phyloP scores from a whole-genome alignment of 345 rosid species.

The Mallotus nudiflorus region DNA sequence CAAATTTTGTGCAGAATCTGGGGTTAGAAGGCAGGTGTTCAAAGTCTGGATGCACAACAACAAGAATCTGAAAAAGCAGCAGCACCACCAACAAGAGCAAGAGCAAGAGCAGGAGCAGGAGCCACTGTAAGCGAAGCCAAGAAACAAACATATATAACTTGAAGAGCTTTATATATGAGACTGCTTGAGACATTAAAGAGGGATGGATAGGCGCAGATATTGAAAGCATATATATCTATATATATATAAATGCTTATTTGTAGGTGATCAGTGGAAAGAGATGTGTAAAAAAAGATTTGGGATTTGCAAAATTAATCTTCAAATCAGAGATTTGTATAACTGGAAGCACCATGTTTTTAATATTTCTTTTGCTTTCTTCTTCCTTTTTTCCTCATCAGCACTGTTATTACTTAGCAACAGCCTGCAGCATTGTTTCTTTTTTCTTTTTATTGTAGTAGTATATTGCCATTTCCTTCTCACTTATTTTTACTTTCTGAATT shows the following conservation, averaged over 20 bases:
- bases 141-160: too few species aligned
- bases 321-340: conserved; percentile 14
- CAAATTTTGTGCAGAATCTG: conserved; percentile 61
- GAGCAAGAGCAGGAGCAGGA: conserved; percentile 7
- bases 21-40: conserved; percentile 69
- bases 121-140: background rate
- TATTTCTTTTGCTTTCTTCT: background rate
- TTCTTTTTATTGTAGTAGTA: background rate
- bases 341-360: conserved; percentile 12
- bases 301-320: background rate
- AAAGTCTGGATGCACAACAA: conserved; percentile 95
- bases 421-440: conserved; percentile 1
- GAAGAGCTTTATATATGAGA: background rate
- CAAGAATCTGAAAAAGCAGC: conserved; percentile 55
- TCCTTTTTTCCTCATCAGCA: background rate
- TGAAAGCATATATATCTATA: background rate
- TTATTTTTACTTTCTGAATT: background rate
- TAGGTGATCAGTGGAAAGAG: background rate
- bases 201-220: background rate
- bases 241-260: too few species aligned
- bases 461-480: background rate
- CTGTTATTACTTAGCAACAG: background rate
- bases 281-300: background rate
- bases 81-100: conserved; percentile 21
- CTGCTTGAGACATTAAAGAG: background rate